Evolutionary conservation across 352 stramenopile species (phyloP).

Genomic region (Globisporangium rhizosaccharum): DNA sequence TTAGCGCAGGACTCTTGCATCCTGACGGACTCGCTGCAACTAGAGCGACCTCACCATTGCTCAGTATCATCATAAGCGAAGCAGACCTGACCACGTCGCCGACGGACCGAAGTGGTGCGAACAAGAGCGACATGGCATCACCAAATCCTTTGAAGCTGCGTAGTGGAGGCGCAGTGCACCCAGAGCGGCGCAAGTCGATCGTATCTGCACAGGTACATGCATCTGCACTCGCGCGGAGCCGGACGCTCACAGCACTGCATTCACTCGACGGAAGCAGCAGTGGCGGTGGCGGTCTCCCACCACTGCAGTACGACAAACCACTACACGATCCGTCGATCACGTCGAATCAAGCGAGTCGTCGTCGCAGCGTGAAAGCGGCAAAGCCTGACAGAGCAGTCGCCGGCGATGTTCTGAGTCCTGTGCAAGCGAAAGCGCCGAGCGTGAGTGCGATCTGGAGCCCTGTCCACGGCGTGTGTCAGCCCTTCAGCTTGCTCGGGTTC

Average conservation of each 20-base stretch:
- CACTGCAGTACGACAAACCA: slow-evolving; percentile 2
- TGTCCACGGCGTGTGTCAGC: slow-evolving; percentile 67
- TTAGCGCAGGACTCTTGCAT: too few species aligned
- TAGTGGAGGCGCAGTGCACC: not conserved
- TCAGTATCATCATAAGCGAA: not conserved
- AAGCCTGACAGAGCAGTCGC: slow-evolving; percentile 18
- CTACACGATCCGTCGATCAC: slow-evolving; percentile 12
- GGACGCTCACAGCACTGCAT: slow-evolving; percentile 1
- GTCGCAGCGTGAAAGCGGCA: slow-evolving; percentile 9
- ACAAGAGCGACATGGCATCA: not conserved
- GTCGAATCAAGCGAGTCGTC: not conserved
- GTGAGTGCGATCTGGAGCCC: slow-evolving; percentile 59
- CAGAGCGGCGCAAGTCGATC: slow-evolving; percentile 2
- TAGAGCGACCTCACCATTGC: not conserved
- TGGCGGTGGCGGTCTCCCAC: not conserved
- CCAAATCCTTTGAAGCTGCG: not conserved
- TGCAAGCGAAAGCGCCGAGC: not conserved
- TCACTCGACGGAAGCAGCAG: not conserved
- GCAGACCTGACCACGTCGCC: too few species aligned
- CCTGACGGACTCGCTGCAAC: too few species aligned
- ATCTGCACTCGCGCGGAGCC: not conserved
- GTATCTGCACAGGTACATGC: not conserved
- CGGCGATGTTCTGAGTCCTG: slow-evolving; percentile 14
- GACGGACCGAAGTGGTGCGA: too few species aligned
- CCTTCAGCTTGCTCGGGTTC: slow-evolving; percentile 67